Base-by-base conservation (phyloP, 2,329 filamentous ascomycete genomes). In the Emergomyces africanus region DNA sequence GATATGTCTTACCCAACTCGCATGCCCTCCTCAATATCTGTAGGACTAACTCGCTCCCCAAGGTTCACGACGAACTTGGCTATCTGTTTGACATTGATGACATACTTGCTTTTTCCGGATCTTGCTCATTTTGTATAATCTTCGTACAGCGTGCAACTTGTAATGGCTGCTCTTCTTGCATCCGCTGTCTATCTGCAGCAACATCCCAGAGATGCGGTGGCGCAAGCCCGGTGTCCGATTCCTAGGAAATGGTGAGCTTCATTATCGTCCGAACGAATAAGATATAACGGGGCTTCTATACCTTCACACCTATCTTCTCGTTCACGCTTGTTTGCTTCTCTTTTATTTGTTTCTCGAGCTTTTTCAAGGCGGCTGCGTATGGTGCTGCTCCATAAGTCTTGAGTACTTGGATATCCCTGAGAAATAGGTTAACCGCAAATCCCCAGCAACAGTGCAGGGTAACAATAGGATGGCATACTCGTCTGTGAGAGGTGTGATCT, bases 31-130 rank as follows among this genome's bases (percentile, higher is more conserved):
- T 99, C 94, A 69, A 99, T 99, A 84, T 99, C 94, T 66, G 94
- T 97, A 55, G 94, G 94, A 70, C 89, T 95, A 67, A 99, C 94
- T 64, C 94, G 87, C 72, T 99, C 94, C 67, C 94, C 94, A 57
- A 99, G 84, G 75, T 96, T 94, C 65, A 99, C 94, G 56, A 99
- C 94, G 69, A 99, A 99, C 78, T 99, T 99, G 70, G 94, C 94
- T 69, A 99, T 99, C 76, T 99, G 94, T 81, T 99, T 99, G 67
- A 99, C 92, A 77, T 99, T 99, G 82, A 99, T 99, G 69, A 99
- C 91, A 79, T 99, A 99, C 85, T 97, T 99, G 84, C 88, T 95
- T 83, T 99, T 64, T 95, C 89, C 62, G 89, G 81, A 72, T 97
- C 91, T 76, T 94, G 92, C 73, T 96, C 91, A 71, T 97, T 92